phyloP scores from a whole-genome alignment of 192 early-diverging fungal species.

The Backusella circina region DNA sequence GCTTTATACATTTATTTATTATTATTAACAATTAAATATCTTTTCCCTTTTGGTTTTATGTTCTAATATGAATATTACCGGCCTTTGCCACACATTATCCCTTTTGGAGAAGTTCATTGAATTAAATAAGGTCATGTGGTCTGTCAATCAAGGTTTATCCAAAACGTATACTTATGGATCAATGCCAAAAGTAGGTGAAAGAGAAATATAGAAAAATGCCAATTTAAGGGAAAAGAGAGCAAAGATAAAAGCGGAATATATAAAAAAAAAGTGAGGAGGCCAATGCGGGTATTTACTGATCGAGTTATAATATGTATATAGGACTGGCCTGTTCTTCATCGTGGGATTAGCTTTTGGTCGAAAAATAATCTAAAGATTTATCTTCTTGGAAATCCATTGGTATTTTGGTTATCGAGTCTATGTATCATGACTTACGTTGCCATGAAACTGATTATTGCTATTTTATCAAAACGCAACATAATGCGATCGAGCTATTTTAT shows the following conservation, averaged over 20 bases:
- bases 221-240: too few species aligned
- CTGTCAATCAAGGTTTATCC: slow-evolving; percentile 85
- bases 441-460: slow-evolving; percentile 47
- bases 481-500: slow-evolving; percentile 46
- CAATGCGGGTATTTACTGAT: background rate
- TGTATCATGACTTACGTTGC: slow-evolving; percentile 57
- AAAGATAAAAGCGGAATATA: background rate
- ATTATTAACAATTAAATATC: background rate
- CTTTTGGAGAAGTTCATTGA: slow-evolving; percentile 91
- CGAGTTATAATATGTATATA: slow-evolving; percentile 14
- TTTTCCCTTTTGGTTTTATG: slow-evolving; percentile 23
- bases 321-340: slow-evolving; percentile 82
- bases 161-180: slow-evolving; percentile 95
- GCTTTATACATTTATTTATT: background rate
- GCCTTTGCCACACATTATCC: slow-evolving; percentile 63
- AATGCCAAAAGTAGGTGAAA: slow-evolving; percentile 60
- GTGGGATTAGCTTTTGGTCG: slow-evolving; percentile 94
- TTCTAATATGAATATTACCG: slow-evolving; percentile 58
- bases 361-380: slow-evolving; percentile 77
- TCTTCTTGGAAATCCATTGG: slow-evolving; percentile 87
- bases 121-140: slow-evolving; percentile 89
- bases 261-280: background rate
- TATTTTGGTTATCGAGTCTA: slow-evolving; percentile 76
- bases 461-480: slow-evolving; percentile 54
- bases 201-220: background rate